phyloP scores from a whole-genome alignment of 768 basidiomycete genomes.

The Lentinula boryana region DNA sequence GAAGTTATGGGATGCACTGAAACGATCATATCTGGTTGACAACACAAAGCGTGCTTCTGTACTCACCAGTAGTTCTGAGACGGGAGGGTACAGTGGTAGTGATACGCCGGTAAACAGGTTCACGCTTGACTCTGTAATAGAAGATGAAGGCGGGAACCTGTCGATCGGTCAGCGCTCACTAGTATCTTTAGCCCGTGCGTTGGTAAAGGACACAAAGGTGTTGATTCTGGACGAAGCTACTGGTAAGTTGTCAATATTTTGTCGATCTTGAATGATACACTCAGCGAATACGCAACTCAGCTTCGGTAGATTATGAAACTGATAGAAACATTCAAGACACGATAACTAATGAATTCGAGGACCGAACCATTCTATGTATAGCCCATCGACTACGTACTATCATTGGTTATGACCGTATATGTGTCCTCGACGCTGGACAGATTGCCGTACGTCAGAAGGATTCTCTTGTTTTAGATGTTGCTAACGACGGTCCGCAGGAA shows the following conservation, averaged over 20 bases:
- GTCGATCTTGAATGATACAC: background rate
- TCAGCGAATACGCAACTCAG: conserved; percentile 21
- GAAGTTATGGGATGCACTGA: conserved; percentile 82
- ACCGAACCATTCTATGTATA: conserved; percentile 83
- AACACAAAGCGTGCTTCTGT: conserved; percentile 23
- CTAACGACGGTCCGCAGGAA: conserved; percentile 38
- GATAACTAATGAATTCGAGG: conserved; percentile 76
- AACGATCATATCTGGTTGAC: conserved; percentile 78
- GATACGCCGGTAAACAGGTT: conserved; percentile 58
- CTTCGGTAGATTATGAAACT: conserved; percentile 87
- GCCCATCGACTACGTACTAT: conserved; percentile 69
- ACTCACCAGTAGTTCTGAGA: conserved; percentile 16
- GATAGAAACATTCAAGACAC: conserved; percentile 90
- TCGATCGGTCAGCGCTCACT: conserved; percentile 79
- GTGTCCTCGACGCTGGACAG: conserved; percentile 77
- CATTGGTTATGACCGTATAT: conserved; percentile 82
- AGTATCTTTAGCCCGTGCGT: conserved; percentile 82
- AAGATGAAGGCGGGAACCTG: conserved; percentile 82
- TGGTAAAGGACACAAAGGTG: conserved; percentile 81
- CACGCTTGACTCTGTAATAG: conserved; percentile 76
- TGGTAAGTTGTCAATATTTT: conserved; percentile 25
- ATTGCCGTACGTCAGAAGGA: conserved; percentile 49
- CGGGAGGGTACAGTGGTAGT: conserved; percentile 23
- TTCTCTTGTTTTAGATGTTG: background rate
- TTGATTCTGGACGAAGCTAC: conserved; percentile 91